Evolutionary conservation across 805 yeast species (phyloP).

Genomic region (Cyberlindnera euphorbiae): DNA sequence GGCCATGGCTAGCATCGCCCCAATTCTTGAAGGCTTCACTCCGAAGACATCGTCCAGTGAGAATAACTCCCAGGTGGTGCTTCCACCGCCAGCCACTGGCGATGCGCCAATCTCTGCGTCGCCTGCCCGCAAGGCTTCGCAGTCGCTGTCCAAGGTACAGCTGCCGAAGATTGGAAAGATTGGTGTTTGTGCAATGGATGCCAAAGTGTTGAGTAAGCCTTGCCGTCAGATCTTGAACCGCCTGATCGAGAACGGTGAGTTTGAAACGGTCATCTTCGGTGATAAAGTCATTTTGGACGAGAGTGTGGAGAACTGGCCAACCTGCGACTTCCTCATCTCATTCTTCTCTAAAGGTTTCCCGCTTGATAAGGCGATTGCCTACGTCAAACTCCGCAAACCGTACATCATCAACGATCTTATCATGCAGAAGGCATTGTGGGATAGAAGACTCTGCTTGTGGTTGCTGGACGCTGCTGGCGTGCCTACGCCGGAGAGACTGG

Average conservation of each 20-base stretch:
- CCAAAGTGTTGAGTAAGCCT: constrained; percentile 92
- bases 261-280: constrained; percentile 94
- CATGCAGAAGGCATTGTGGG: constrained; percentile 96
- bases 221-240: constrained; percentile 87
- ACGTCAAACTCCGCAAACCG: constrained; percentile 86
- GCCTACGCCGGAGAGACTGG: constrained; percentile 83
- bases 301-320: constrained; percentile 94
- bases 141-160: constrained; percentile 31
- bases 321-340: constrained; percentile 90
- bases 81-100: constrained; percentile 23
- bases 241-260: constrained; percentile 87
- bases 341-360: constrained; percentile 98
- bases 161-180: constrained; percentile 81
- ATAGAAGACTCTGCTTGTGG: constrained; percentile 79
- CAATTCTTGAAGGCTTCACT: constrained; percentile 65
- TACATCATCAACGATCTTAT: constrained; percentile 82
- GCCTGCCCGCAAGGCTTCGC: constrained; percentile 17
- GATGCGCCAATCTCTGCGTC: constrained; percentile 1
- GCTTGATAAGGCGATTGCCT: constrained; percentile 87
- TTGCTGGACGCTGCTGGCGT: constrained; percentile 78
- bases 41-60: constrained; percentile 63
- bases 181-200: constrained; percentile 99
- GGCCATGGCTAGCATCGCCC: constrained; percentile 78
- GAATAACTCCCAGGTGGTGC: constrained; percentile 27
- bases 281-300: constrained; percentile 96